These are phyloP conservation scores for Diospyros kaki DNA, from an alignment of 148 eudicot genomes.

Conservation along the genomic window DNA sequence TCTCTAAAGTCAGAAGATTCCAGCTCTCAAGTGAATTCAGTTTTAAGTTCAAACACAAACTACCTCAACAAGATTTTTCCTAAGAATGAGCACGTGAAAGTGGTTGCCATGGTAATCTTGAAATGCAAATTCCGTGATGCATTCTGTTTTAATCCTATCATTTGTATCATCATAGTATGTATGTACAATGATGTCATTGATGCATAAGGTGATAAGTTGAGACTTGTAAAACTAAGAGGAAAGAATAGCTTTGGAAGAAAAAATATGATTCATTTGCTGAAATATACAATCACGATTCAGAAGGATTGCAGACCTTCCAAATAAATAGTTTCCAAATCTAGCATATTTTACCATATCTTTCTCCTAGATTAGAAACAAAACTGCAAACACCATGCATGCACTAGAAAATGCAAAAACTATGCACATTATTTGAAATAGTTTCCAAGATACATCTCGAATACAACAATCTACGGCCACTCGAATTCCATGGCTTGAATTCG, in stretches of 20 bases:
- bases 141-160: conserved; percentile 1
- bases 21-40: neutral
- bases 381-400: neutral
- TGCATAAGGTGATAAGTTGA: neutral
- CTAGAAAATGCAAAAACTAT: too few relatives aligned
- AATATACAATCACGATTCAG: neutral
- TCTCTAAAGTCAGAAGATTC: conserved; percentile 8
- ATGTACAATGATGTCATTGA: neutral
- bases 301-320: neutral
- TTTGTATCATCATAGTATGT: neutral
- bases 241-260: neutral
- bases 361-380: neutral
- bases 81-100: neutral
- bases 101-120: neutral
- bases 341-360: neutral
- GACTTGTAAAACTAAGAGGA: neutral
- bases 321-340: neutral
- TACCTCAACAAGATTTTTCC: neutral
- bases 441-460: too few relatives aligned
- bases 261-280: too few relatives aligned
- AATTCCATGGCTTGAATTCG: too few relatives aligned
- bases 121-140: neutral
- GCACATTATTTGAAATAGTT: too few relatives aligned
- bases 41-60: neutral
- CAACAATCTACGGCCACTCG: too few relatives aligned